Base-by-base conservation (phyloP, 768 basidiomycete species). In the Termitomyces sp. region DNA sequence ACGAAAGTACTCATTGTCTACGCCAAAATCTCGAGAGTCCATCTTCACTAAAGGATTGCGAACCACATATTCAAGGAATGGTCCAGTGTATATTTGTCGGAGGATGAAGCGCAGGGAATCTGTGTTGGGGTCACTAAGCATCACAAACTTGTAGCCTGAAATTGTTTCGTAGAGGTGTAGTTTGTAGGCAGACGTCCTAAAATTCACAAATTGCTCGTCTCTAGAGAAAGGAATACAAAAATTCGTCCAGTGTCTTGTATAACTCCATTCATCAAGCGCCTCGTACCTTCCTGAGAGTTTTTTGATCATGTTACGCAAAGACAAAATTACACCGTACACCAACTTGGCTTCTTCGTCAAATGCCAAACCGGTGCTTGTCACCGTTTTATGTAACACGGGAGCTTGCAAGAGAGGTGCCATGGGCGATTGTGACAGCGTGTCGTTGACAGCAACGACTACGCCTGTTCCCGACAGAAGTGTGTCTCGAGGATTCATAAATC, bases 271-370 rank as follows among this genome's bases (percentile, higher is more conserved):
- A 47, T 35, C 30, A 20, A 46, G 38, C 44, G 10, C 35, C 36
- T 66, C 76, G 43, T 63, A 95, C 96, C 87, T 82, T 65, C 89
- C 87, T 13, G 95, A 91, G 10, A 99, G 73, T 72, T 97, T 98
- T 79, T 87, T 96, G 69, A 96, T 79, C 95, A 98, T 96, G 72
- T 93, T 95, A 56, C 93, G 77, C 65, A 99, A 70, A 7, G 93
- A 95, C 46, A 98, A 77, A 14, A 98, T 80, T 56, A 99, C 92
- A 57, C 97, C 97, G 70, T 98, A 99, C 0, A 99, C 95, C 61
- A 99, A 82, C 70, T 99, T 99, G 1, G 89, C 88, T 72, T 99
- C 96, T 71, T 99, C 97, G 68, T 99, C 97, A 65, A 99, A 98
- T 6, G 96, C 79, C 20, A 99, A 76, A 18, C 82, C 85, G 4